These are phyloP conservation scores for Solanum pinnatisectum DNA, from an alignment of 257 asterid species.

Conservation along the genomic window DNA sequence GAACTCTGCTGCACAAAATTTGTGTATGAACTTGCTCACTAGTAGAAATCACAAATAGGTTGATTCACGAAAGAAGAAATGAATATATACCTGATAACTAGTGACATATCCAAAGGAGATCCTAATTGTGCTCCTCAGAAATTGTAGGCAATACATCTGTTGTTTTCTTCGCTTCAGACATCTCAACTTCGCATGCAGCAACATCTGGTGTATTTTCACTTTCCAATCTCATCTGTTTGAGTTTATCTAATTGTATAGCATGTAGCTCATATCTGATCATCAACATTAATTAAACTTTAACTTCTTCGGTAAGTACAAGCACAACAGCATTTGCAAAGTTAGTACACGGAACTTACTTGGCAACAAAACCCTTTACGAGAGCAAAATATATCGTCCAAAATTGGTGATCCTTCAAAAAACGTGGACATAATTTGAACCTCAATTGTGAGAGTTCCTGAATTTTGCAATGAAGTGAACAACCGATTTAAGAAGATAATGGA, in stretches of 20 bases:
- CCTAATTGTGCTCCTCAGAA: constrained; percentile 24
- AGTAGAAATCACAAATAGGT: neutral
- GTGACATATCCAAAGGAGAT: constrained; percentile 5
- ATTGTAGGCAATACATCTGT: constrained; percentile 12
- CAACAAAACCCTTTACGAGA: constrained; percentile 57
- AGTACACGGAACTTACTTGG: constrained; percentile 51
- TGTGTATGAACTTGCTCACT: neutral
- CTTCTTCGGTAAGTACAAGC: neutral
- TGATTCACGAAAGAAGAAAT: neutral
- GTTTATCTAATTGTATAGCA: constrained; percentile 57
- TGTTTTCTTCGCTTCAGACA: constrained; percentile 65
- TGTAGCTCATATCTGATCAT: constrained; percentile 64
- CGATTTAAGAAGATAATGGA: neutral
- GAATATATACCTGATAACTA: constrained; percentile 23
- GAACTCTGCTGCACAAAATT: neutral
- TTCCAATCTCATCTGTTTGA: constrained; percentile 36
- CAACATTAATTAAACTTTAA: neutral
- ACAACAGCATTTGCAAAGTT: constrained; percentile 1
- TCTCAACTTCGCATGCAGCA: constrained; percentile 64
- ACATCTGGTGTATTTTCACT: constrained; percentile 26
- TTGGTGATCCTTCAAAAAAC: constrained; percentile 65
- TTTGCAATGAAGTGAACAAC: neutral
- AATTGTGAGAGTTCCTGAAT: constrained; percentile 79
- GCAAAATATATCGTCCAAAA: constrained; percentile 86
- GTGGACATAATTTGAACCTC: constrained; percentile 75